phyloP scores from a whole-genome alignment of 495 filamentous ascomycete species.

The Penicillium chermesinum region DNA sequence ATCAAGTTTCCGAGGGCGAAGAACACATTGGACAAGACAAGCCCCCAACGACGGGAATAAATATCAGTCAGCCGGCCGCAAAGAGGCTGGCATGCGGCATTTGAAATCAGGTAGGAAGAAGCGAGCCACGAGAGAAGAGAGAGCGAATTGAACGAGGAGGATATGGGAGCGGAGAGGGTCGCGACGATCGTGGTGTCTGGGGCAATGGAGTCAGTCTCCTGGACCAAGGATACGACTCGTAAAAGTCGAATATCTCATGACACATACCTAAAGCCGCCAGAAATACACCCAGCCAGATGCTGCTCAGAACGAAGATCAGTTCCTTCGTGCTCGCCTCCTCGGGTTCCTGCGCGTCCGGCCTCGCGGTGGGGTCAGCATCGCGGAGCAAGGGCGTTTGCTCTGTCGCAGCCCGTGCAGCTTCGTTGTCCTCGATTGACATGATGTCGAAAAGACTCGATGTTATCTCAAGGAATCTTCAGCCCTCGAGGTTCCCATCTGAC shows the following conservation, averaged over 20 bases:
- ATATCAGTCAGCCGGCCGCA: constrained; percentile 86
- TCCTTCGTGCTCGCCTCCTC: constrained; percentile 40
- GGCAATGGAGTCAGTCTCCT: constrained; percentile 3
- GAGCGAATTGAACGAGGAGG: constrained; percentile 76
- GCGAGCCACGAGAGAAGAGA: constrained; percentile 89
- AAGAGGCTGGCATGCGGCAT: constrained; percentile 81
- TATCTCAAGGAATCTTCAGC: neutral
- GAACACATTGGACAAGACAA: constrained; percentile 73
- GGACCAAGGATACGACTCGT: too few species aligned
- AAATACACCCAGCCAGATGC: constrained; percentile 74
- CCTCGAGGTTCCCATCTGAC: constrained; percentile 1
- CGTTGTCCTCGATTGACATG: constrained; percentile 18
- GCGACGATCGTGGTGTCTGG: constrained; percentile 77
- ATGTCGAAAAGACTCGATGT: neutral
- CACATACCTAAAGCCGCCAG: constrained; percentile 63
- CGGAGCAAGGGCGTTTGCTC: constrained; percentile 41
- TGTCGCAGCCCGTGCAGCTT: constrained; percentile 18
- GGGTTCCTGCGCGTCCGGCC: constrained; percentile 16
- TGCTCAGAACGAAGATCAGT: constrained; percentile 39
- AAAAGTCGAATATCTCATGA: neutral
- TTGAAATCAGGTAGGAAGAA: constrained; percentile 83
- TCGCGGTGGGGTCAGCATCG: constrained; percentile 15
- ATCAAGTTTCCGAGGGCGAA: constrained; percentile 81
- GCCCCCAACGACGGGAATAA: constrained; percentile 69
- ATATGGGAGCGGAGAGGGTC: constrained; percentile 80